These are phyloP conservation scores for Calonectria pseudoturangicola DNA, from an alignment of 2,329 filamentous ascomycete species.

Conservation along the genomic window DNA sequence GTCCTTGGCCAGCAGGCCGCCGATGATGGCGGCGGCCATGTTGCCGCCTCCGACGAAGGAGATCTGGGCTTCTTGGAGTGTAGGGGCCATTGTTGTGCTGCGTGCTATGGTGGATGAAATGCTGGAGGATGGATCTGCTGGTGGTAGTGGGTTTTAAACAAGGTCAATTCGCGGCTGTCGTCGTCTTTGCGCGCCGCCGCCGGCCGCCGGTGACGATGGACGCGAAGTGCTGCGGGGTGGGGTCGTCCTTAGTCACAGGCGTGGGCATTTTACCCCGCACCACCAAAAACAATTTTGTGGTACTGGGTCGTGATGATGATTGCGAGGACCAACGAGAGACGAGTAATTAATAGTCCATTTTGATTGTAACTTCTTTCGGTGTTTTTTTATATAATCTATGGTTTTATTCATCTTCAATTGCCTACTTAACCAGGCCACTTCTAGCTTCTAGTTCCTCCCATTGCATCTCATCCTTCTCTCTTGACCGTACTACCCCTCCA, in stretches of 20 bases:
- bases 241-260: not conserved
- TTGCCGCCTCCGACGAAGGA: slow-evolving; percentile 68
- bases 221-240: slow-evolving; percentile 1
- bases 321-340: slow-evolving; percentile 12
- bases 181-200: slow-evolving; percentile 18
- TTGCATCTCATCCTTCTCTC: no score
- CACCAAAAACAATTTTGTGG: slow-evolving; percentile 23
- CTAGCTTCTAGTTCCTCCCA: not conserved
- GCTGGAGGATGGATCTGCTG: no score
- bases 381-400: not conserved
- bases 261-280: slow-evolving; percentile 24
- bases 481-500: not conserved
- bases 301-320: slow-evolving; percentile 7
- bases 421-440: not conserved
- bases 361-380: not conserved
- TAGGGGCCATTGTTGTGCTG: slow-evolving; percentile 49
- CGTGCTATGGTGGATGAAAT: not conserved
- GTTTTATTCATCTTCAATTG: not conserved
- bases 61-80: slow-evolving; percentile 58
- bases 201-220: slow-evolving; percentile 6
- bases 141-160: slow-evolving; percentile 3
- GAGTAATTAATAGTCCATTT: not conserved
- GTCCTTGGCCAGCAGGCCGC: slow-evolving; percentile 66
- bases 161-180: slow-evolving; percentile 10
- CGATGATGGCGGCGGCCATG: slow-evolving; percentile 72